Evolutionary conservation across 257 asterid genomes (phyloP).

Genomic region (Scutellaria barbata): DNA sequence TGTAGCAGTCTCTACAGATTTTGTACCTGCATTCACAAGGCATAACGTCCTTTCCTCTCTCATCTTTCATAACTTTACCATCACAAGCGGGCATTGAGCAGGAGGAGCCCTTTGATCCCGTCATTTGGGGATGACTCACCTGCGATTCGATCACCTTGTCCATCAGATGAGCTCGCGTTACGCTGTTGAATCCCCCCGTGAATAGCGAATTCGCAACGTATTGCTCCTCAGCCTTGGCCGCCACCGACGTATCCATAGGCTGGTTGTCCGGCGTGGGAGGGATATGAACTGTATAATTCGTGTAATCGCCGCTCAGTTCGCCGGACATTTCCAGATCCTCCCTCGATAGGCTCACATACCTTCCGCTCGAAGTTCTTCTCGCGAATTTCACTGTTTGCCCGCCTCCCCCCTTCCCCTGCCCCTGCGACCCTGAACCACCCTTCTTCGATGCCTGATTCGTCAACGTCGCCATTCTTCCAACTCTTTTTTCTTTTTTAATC

Average conservation of each 20-base stretch:
- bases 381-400: conserved; percentile 80
- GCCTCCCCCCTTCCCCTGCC: conserved; percentile 34
- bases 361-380: conserved; percentile 77
- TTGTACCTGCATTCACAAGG: conserved; percentile 95
- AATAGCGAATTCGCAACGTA: conserved; percentile 82
- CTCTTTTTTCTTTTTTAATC: neutral
- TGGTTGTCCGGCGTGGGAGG: conserved; percentile 93
- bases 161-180: conserved; percentile 91
- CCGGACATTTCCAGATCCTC: conserved; percentile 85
- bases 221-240: conserved; percentile 88
- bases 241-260: conserved; percentile 73
- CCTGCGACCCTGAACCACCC: conserved; percentile 41
- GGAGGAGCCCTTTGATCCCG: conserved; percentile 80
- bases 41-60: conserved; percentile 69
- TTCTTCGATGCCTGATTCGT: conserved; percentile 65
- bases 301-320: conserved; percentile 61
- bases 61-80: conserved; percentile 84
- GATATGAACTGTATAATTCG: conserved; percentile 79
- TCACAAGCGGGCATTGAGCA: conserved; percentile 86
- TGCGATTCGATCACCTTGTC: conserved; percentile 90
- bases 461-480: conserved; percentile 49
- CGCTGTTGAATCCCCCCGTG: conserved; percentile 87
- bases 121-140: conserved; percentile 86
- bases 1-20: conserved; percentile 86
- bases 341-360: conserved; percentile 72